Evolutionary conservation across 73 alveolate species (phyloP), one percentile per base, ranked within the genome.

Genomic region (Durusdinium trenchii): DNA sequence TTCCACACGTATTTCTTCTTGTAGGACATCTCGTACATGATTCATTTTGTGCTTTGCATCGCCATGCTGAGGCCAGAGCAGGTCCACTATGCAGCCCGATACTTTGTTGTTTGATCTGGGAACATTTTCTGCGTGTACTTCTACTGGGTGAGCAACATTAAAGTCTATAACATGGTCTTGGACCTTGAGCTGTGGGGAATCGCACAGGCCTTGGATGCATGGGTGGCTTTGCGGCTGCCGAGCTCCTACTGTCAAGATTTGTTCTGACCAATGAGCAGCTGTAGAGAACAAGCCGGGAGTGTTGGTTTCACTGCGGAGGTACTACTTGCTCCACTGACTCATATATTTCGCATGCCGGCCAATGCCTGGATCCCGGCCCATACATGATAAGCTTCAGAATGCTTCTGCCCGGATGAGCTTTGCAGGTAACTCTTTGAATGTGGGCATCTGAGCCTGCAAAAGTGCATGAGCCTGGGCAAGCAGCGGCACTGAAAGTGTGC

Each of bases 311-410:
- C 38, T 20, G 50, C 45, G 36, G 60, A 89, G 96, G 96, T 89
- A 89, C 96, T 89, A 89, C 86, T 73, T 89, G 96, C 96, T 89
- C 54, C 96, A 89, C 96, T 89, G 96, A 89, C 40, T 26, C n/a
- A 45, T 2, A 30, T 6, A 30, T 69, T 81, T 30, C 61, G 61
- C 89, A 45, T 45, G 61, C 32, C 47, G 69, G 91, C 91, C 91
- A 81, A 81, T 81, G 91, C 47, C 69, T 23, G 16, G 64, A 5
- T 46, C 91, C 47, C 23, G 30, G 30, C 32, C 91, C 48, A 20
- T 35, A 32, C 73, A 23, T 60, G n/a, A n/a, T n/a, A n/a, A n/a
- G n/a, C n/a, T n/a, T n/a, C n/a, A n/a, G n/a, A n/a, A n/a, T n/a
- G n/a, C n/a, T n/a, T n/a, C n/a, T n/a, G n/a, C n/a, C n/a, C n/a